phyloP scores from a whole-genome alignment of 208 protist genomes.

The Crithidia fasciculata region DNA sequence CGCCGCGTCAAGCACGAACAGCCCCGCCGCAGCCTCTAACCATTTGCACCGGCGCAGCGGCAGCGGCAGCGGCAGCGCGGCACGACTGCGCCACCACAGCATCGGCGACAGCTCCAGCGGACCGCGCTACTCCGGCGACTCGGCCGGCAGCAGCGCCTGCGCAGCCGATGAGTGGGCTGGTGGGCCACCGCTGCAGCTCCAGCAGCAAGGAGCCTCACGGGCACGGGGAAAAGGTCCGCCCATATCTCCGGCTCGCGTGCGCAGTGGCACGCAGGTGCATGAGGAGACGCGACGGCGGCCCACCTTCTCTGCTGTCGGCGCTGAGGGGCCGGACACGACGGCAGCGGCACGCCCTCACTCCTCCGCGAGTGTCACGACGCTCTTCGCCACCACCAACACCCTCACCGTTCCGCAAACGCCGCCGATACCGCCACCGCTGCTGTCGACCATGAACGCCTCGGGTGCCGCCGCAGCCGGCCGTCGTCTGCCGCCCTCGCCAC shows the following conservation, averaged over 20 bases:
- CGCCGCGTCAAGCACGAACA: background rate
- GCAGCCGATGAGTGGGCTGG: background rate
- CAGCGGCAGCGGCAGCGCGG: conserved; percentile 1
- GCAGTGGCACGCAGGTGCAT: background rate
- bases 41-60: background rate
- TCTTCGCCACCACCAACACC: conserved; percentile 12
- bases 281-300: conserved; percentile 2
- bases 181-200: background rate
- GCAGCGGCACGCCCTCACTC: background rate
- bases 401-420: conserved; percentile 2
- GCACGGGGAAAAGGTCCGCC: background rate
- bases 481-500: conserved; percentile 12
- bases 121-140: background rate
- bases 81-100: background rate
- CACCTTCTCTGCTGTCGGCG: background rate
- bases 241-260: background rate
- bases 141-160: background rate
- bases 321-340: background rate
- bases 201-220: background rate
- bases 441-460: background rate
- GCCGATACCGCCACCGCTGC: conserved; percentile 6
- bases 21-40: background rate
- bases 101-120: conserved; percentile 1
- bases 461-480: background rate
- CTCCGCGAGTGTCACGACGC: conserved; percentile 1